phyloP scores from a whole-genome alignment of 805 yeast species.

The Wickerhamiella lipophila region DNA sequence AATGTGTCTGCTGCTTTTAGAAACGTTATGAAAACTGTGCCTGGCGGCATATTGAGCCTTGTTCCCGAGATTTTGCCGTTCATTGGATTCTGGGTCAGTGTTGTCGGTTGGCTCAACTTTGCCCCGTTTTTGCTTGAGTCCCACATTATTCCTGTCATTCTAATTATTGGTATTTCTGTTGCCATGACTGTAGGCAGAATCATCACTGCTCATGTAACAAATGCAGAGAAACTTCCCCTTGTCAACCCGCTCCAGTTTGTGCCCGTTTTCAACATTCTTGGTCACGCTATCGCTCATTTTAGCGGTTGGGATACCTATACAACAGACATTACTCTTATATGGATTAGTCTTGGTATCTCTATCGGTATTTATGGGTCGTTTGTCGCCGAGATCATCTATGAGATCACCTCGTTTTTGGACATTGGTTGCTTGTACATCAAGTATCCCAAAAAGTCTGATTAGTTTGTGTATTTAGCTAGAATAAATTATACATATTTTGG shows the following conservation, averaged over 20 bases:
- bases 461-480: background rate
- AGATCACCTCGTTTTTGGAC: slow-evolving; percentile 69
- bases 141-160: slow-evolving; percentile 40
- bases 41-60: slow-evolving; percentile 30
- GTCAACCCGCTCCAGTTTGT: slow-evolving; percentile 40
- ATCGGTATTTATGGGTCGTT: slow-evolving; percentile 52
- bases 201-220: slow-evolving; percentile 73
- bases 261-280: slow-evolving; percentile 56
- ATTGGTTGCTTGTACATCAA: slow-evolving; percentile 29
- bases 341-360: slow-evolving; percentile 48
- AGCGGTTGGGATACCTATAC: slow-evolving; percentile 30
- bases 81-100: slow-evolving; percentile 40
- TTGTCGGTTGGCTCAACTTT: slow-evolving; percentile 34
- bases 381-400: slow-evolving; percentile 63
- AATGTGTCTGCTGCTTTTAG: slow-evolving; percentile 52
- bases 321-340: slow-evolving; percentile 34
- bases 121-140: slow-evolving; percentile 35
- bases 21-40: slow-evolving; percentile 26
- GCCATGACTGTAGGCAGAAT: slow-evolving; percentile 89
- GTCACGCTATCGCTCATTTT: slow-evolving; percentile 43
- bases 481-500: too few relatives aligned
- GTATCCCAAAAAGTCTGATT: slow-evolving; percentile 6
- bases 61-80: slow-evolving; percentile 54
- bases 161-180: slow-evolving; percentile 58
- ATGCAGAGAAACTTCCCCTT: slow-evolving; percentile 55